These are phyloP conservation scores for Irpex lacteus DNA, from an alignment of 1,284 basidiomycete genomes.

Conservation along the genomic window DNA sequence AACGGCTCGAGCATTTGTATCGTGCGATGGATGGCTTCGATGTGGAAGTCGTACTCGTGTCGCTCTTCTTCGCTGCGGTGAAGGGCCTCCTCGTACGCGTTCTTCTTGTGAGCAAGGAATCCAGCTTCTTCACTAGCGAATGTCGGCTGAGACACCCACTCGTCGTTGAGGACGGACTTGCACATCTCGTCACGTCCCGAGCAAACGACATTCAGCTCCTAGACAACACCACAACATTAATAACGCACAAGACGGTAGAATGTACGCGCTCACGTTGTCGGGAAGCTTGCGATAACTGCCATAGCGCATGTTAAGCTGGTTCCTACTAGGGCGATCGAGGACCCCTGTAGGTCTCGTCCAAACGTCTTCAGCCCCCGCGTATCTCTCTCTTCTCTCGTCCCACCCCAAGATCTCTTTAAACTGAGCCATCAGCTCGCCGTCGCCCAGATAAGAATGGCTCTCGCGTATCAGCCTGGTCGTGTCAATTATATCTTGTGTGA, in stretches of 20 bases:
- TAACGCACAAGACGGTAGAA: neutral
- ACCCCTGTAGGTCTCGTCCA: constrained; percentile 32
- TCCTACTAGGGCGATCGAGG: constrained; percentile 50
- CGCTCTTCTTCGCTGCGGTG: constrained; percentile 97
- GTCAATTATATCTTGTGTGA: constrained; percentile 93
- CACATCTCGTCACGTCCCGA: constrained; percentile 98
- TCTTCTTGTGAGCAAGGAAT: constrained; percentile 92
- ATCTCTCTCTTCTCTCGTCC: constrained; percentile 68
- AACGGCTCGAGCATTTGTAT: constrained; percentile 92
- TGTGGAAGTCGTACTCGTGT: constrained; percentile 99
- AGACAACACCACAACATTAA: constrained; percentile 4
- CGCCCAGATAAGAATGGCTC: constrained; percentile 61
- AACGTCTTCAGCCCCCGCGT: constrained; percentile 45
- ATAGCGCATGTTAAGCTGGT: constrained; percentile 57
- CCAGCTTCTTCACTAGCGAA: constrained; percentile 93
- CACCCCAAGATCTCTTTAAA: constrained; percentile 94
- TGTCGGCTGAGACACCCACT: constrained; percentile 95
- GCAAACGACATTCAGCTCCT: constrained; percentile 89
- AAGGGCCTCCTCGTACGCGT: constrained; percentile 95
- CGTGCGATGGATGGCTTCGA: constrained; percentile 94
- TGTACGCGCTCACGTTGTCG: constrained; percentile 51
- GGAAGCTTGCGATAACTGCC: constrained; percentile 93
- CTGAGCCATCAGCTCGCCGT: constrained; percentile 77
- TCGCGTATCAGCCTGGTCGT: constrained; percentile 77
- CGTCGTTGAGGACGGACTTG: constrained; percentile 93